Conservation (phyloP, 352 stramenopile genomes). For the Globisporangium mamillatum region DNA sequence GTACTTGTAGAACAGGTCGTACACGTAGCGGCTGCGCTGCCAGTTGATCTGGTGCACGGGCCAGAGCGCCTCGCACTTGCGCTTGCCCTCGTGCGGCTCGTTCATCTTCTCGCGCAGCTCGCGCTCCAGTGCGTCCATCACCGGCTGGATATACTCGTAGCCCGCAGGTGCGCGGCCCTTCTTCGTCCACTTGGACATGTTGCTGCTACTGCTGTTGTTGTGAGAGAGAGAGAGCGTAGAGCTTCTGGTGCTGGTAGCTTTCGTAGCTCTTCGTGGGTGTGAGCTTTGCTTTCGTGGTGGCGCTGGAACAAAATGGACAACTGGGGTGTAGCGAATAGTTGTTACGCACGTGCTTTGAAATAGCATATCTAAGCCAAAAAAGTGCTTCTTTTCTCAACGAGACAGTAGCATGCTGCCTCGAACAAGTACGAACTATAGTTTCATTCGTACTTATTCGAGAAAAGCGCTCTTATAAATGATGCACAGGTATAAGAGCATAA, state of each 20-base stretch:
- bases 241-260: background rate
- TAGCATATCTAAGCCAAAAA: too few species aligned
- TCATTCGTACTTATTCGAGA: too few species aligned
- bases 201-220: background rate
- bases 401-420: background rate
- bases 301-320: too few species aligned
- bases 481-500: too few species aligned
- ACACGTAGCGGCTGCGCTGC: slow-evolving; percentile 98
- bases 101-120: slow-evolving; percentile 98
- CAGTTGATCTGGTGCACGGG: slow-evolving; percentile 99
- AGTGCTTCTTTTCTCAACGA: background rate
- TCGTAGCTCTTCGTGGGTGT: background rate
- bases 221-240: background rate
- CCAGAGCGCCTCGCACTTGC: slow-evolving; percentile 98
- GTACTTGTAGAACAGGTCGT: slow-evolving; percentile 99
- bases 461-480: too few species aligned
- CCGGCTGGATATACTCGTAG: slow-evolving; percentile 94
- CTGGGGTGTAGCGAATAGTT: too few species aligned
- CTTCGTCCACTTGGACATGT: slow-evolving; percentile 88
- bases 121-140: slow-evolving; percentile 95
- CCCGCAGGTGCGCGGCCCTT: slow-evolving; percentile 87
- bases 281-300: too few species aligned
- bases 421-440: background rate
- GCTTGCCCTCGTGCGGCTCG: slow-evolving; percentile 96
- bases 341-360: too few species aligned